Percentiles rank a stretch among this genome's conserved stretches.
Conservation (phyloP, 257 asterid genomes). For the Plantago major region DNA sequence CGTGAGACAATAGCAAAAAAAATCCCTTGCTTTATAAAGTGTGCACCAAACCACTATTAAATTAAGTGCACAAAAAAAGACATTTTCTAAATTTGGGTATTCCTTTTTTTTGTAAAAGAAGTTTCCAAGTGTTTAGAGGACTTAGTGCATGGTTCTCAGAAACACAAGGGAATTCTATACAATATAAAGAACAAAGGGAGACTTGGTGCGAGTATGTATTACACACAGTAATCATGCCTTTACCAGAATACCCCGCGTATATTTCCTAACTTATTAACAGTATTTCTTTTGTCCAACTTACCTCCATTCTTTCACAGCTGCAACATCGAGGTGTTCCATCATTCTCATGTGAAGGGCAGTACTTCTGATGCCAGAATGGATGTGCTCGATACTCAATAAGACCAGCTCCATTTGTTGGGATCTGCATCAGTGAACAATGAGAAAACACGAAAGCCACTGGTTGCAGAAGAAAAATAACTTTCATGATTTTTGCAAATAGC, state of each 20-base stretch:
- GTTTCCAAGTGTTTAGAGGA: too few relatives aligned
- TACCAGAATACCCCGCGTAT: neutral
- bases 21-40: too few relatives aligned
- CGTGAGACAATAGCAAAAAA: too few relatives aligned
- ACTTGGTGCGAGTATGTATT: too few relatives aligned
- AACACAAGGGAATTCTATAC: too few relatives aligned
- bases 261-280: neutral
- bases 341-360: conserved; percentile 87
- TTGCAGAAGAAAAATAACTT: neutral
- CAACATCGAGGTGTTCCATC: conserved; percentile 99
- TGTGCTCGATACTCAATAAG: conserved; percentile 96
- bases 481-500: neutral
- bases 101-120: too few relatives aligned
- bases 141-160: too few relatives aligned
- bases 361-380: conserved; percentile 97
- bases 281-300: conserved; percentile 19
- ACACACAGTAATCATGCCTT: too few relatives aligned
- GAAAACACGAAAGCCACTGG: conserved; percentile 6
- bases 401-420: conserved; percentile 82
- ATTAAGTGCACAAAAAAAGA: too few relatives aligned
- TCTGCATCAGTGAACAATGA: conserved; percentile 36
- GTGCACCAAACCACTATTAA: too few relatives aligned
- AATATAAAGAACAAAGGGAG: too few relatives aligned
- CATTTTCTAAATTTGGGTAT: too few relatives aligned
- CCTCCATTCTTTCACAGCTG: conserved; percentile 99